Conservation (phyloP, 1,284 basidiomycete genomes). For the Marasmius tenuissimus region DNA sequence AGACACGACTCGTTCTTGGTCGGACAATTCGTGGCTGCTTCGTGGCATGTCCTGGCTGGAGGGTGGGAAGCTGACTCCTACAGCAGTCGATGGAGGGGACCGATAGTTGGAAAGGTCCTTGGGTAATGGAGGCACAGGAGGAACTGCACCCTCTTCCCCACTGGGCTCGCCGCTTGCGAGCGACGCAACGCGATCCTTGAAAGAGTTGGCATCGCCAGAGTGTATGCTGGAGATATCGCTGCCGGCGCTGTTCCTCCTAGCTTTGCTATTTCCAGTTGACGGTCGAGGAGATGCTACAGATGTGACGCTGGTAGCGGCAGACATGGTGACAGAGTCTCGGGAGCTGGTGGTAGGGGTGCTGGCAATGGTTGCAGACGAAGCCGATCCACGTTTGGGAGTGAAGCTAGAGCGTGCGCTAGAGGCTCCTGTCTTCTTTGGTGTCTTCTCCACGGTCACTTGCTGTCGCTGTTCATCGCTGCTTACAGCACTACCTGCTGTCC, state of each 20-base stretch:
- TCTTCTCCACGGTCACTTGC: conserved; percentile 51
- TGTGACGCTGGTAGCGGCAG: conserved; percentile 71
- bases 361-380: conserved; percentile 83
- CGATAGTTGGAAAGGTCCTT: conserved; percentile 85
- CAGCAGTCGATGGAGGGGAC: conserved; percentile 60
- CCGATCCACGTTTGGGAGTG: conserved; percentile 82
- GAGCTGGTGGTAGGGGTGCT: conserved; percentile 74
- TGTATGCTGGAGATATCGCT: conserved; percentile 82
- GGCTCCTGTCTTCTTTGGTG: conserved; percentile 59
- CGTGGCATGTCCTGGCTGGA: conserved; percentile 31
- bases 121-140: conserved; percentile 95
- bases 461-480: conserved; percentile 50
- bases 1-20: conserved; percentile 45
- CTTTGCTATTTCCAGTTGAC: conserved; percentile 51
- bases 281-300: conserved; percentile 68
- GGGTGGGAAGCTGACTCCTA: conserved; percentile 49
- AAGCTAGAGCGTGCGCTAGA: conserved; percentile 65
- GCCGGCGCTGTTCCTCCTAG: conserved; percentile 77
- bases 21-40: conserved; percentile 32
- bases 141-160: conserved; percentile 67
- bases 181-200: conserved; percentile 67
- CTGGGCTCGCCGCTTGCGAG: conserved; percentile 55
- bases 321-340: conserved; percentile 80
- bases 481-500: conserved; percentile 37
- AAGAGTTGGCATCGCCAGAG: conserved; percentile 59